These are phyloP conservation scores for Aspergillus bridgeri DNA, from an alignment of 495 filamentous ascomycete genomes.

Conservation along the genomic window DNA sequence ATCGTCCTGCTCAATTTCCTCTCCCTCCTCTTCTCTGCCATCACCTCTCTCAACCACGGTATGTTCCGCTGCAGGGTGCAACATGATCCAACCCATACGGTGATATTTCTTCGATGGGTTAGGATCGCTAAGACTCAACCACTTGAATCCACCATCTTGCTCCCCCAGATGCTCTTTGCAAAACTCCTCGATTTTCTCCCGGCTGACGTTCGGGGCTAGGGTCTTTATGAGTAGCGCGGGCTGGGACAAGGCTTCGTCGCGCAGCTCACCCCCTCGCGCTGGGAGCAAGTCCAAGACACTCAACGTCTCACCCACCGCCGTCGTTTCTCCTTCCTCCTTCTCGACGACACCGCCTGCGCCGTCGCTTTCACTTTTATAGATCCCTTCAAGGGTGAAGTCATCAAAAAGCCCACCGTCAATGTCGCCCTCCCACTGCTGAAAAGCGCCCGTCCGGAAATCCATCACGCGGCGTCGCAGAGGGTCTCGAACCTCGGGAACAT, in stretches of 20 bases:
- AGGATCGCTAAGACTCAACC: constrained; percentile 89
- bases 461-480: constrained; percentile 64
- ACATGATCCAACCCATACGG: constrained; percentile 97
- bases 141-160: constrained; percentile 81
- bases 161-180: constrained; percentile 90
- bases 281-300: constrained; percentile 87
- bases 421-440: constrained; percentile 81
- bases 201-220: constrained; percentile 91
- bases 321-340: constrained; percentile 91
- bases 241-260: constrained; percentile 77
- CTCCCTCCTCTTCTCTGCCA: constrained; percentile 60
- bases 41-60: constrained; percentile 54
- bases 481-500: constrained; percentile 75
- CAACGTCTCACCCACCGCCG: constrained; percentile 84
- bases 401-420: constrained; percentile 81
- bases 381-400: constrained; percentile 90
- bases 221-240: constrained; percentile 97
- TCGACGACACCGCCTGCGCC: constrained; percentile 82
- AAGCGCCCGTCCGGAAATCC: constrained; percentile 69
- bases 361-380: constrained; percentile 90
- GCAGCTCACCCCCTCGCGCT: constrained; percentile 70
- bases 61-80: constrained; percentile 71
- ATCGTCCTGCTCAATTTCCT: constrained; percentile 48
- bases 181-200: constrained; percentile 88
- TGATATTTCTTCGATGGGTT: constrained; percentile 97